phyloP scores from a whole-genome alignment of 257 asterid genomes.

The Handroanthus guayacan region DNA sequence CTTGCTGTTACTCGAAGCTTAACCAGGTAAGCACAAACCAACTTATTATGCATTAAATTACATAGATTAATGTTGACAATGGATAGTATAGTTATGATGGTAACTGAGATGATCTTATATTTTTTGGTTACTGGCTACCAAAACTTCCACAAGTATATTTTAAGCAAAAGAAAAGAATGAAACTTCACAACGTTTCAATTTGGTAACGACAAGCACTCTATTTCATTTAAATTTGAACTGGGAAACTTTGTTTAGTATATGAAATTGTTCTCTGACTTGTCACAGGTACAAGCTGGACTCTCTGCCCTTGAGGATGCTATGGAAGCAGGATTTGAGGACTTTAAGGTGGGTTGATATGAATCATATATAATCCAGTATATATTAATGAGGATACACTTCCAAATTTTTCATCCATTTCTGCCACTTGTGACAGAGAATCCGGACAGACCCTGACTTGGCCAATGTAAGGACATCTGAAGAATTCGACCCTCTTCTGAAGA shows the following conservation, averaged over 20 bases:
- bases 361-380: background rate
- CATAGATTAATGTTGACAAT: no score
- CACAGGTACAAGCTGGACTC: slow-evolving; percentile 82
- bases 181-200: background rate
- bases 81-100: no score
- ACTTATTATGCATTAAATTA: no score
- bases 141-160: no score
- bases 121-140: no score
- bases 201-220: background rate
- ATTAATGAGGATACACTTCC: background rate
- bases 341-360: slow-evolving; percentile 43
- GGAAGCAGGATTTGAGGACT: slow-evolving; percentile 60
- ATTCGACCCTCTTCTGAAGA: slow-evolving; percentile 65
- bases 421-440: slow-evolving; percentile 56
- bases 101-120: no score
- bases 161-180: no score
- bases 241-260: slow-evolving; percentile 40
- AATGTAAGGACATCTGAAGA: slow-evolving; percentile 58
- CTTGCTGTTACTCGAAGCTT: slow-evolving; percentile 95
- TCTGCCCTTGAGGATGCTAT: slow-evolving; percentile 79
- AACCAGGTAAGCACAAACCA: slow-evolving; percentile 57
- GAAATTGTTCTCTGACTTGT: slow-evolving; percentile 10
- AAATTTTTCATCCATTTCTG: background rate
- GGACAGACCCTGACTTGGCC: slow-evolving; percentile 73
- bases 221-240: no score